A percentile compares a stretch with the other conserved stretches of the same genome.
phyloP scores from a whole-genome alignment of 495 filamentous ascomycete genomes.

The Bacidia gigantensis region DNA sequence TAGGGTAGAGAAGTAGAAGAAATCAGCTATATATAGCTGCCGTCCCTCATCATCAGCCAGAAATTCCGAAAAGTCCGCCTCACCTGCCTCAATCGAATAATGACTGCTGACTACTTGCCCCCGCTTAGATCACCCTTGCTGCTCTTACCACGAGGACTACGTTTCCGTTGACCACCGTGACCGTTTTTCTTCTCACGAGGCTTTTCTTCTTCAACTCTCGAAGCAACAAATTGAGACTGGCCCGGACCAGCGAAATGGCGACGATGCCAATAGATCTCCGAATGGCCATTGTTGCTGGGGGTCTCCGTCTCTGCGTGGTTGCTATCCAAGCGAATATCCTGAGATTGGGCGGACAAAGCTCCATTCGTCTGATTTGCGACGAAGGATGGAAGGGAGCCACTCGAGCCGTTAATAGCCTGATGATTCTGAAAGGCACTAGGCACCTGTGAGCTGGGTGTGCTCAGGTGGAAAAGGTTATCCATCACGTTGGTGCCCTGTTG shows the following conservation, averaged over 20 bases:
- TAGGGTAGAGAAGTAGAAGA: not conserved
- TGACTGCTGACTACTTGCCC: not conserved
- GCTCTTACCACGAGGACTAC: not conserved
- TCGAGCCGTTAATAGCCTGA: not conserved
- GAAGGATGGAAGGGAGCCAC: not conserved
- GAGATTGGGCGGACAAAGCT: not conserved
- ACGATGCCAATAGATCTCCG: conserved; percentile 4
- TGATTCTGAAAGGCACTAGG: not conserved
- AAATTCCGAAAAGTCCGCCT: too few relatives aligned
- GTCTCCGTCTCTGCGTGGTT: not conserved
- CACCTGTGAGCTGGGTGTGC: not conserved
- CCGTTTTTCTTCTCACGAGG: not conserved
- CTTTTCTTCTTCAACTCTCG: conserved; percentile 1
- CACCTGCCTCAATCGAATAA: too few relatives aligned
- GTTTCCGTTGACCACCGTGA: not conserved
- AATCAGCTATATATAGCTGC: not conserved
- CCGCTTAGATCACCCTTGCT: not conserved
- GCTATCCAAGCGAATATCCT: not conserved
- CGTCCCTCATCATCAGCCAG: too few relatives aligned
- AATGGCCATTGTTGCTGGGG: not conserved
- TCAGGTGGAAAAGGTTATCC: not conserved
- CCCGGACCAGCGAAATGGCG: conserved; percentile 9
- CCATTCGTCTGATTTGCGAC: not conserved
- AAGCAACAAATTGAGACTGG: conserved; percentile 6
- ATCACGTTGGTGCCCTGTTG: not conserved